Base-by-base conservation (phyloP, 2,329 filamentous ascomycete species). In the Aureobasidium sp. region DNA sequence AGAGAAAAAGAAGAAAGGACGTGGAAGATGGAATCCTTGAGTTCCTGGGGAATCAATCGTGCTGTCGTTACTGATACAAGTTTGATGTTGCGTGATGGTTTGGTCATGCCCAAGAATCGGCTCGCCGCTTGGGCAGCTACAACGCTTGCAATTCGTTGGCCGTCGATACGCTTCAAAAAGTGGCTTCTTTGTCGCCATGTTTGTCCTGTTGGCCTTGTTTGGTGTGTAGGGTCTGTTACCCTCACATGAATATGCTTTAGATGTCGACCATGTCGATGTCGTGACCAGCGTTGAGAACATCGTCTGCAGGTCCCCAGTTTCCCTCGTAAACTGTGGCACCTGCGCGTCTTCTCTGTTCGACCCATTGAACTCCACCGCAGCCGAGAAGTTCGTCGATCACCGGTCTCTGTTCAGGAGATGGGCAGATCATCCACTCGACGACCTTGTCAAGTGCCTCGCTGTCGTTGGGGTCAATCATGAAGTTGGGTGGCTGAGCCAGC, bases 261-360 rank as follows among this genome's bases (percentile, higher is more conserved):
- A 74, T 71, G 66, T 87, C 85, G 74, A 85, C 83, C 82, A 87
- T 87, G 72, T 87, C 84, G 49, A 82, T 79, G 71, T 76, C 74
- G 47, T 75, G 69, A 8, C 82, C 79, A 67, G 80, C 79, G 27
- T 76, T 77, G 61, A 86, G 77, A 22, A 86, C 78, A 65, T 86
- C 82, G 66, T 87, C 87, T 27, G 82, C 82, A 36, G 93, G 93
- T 4, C 94, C 94, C 89, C 92, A 99, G 72, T 90, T 94, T 65
- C 94, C 94, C 77, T 99, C 94, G 69, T 89, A 99, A 59, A 99
- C 87, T 0, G 91, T 97, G n/a, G 94, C 94, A 48, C 91, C 90
- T 12, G 91, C 90, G 61, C 88, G 86, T 61, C 91, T 86, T 65
- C 91, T 86, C 56, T 80, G 78, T 61, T 86, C 83, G 36, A 95